These are phyloP conservation scores for Trametes versicolor DNA, from an alignment of 1,284 basidiomycete species.

Conservation along the genomic window DNA sequence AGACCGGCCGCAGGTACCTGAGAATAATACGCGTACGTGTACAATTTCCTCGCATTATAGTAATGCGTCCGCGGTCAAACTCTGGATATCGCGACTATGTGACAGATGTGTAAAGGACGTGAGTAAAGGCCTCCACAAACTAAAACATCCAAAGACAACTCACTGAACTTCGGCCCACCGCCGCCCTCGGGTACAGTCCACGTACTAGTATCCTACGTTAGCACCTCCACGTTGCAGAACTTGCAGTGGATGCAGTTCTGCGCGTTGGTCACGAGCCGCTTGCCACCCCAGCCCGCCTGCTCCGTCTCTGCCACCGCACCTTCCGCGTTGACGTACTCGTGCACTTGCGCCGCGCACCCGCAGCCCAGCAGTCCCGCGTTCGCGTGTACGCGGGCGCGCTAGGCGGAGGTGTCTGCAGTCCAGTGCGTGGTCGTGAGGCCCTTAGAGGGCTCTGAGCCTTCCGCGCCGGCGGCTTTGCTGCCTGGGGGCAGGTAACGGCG, in stretches of 20 bases:
- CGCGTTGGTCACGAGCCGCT: slow-evolving; percentile 96
- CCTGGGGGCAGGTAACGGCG: slow-evolving; percentile 51
- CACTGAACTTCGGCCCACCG: background rate
- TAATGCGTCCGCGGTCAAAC: no score
- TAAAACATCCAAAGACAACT: background rate
- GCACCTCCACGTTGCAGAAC: slow-evolving; percentile 93
- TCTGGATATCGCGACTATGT: background rate
- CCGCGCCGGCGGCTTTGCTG: slow-evolving; percentile 50
- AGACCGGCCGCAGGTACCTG: no score
- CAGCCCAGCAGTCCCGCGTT: slow-evolving; percentile 90
- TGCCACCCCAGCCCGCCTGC: slow-evolving; percentile 74
- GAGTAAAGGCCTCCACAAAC: background rate
- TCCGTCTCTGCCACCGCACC: slow-evolving; percentile 34
- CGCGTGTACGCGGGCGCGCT: slow-evolving; percentile 73
- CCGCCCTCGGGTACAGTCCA: background rate
- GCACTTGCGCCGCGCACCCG: slow-evolving; percentile 96
- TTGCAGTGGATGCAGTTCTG: slow-evolving; percentile 97
- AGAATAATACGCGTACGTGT: no score
- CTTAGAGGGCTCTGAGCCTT: slow-evolving; percentile 62
- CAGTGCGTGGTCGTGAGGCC: slow-evolving; percentile 38
- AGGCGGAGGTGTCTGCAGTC: slow-evolving; percentile 54
- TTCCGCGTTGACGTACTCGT: slow-evolving; percentile 93
- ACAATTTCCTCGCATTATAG: no score
- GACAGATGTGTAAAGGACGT: background rate
- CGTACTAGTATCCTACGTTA: slow-evolving; percentile 90